Percentiles rank a stretch among this genome's conserved stretches.
These are phyloP conservation scores for Chalaropsis ovoidea DNA, from an alignment of 2,329 filamentous ascomycete species.

Conservation along the genomic window DNA sequence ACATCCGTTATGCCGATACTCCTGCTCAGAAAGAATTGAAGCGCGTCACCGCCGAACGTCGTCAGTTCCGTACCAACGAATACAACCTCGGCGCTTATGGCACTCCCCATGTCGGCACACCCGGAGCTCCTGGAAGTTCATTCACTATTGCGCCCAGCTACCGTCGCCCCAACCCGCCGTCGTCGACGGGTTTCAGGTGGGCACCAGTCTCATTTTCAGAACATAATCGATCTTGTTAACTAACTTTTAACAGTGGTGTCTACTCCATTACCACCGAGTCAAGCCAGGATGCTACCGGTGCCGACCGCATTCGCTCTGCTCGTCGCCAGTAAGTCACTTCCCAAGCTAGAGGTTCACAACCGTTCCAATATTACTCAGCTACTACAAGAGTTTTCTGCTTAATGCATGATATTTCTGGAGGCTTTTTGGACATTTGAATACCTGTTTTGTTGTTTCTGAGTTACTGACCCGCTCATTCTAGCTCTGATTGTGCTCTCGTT, in stretches of 20 bases:
- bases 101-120: constrained; percentile 50
- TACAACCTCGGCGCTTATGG: constrained; percentile 70
- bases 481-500: constrained; percentile 33
- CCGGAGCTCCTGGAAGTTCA: constrained; percentile 30
- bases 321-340: constrained; percentile 20
- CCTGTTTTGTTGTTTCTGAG: background rate
- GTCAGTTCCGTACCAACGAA: constrained; percentile 91
- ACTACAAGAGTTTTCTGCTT: background rate
- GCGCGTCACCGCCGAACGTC: constrained; percentile 86
- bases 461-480: constrained; percentile 37
- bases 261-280: constrained; percentile 20
- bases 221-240: background rate
- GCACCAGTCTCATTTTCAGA: background rate
- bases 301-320: constrained; percentile 14
- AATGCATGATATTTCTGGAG: background rate
- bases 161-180: constrained; percentile 32
- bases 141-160: constrained; percentile 27
- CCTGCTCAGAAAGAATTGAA: constrained; percentile 95
- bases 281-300: constrained; percentile 6
- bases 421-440: background rate
- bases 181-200: constrained; percentile 14
- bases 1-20: constrained; percentile 94
- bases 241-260: constrained; percentile 10
- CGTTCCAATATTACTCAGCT: constrained; percentile 25
- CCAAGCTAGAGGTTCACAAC: background rate